Evolutionary conservation across 495 filamentous ascomycete species (phyloP), one percentile per base, ranked within the genome.

Genomic region (Aspergillus hancockii): DNA sequence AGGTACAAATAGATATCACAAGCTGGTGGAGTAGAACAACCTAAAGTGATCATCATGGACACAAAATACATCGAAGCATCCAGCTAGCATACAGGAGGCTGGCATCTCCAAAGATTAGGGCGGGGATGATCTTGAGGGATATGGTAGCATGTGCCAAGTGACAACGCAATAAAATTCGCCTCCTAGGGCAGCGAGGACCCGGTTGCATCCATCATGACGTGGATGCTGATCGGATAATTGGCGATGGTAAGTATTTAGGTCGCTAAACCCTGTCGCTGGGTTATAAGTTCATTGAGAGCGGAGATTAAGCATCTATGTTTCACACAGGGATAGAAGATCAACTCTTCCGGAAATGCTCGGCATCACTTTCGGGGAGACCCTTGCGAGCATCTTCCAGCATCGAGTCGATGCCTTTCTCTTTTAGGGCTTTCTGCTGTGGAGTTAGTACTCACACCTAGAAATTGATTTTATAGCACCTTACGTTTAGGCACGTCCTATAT

Each of bases 321-420:
- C 7, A 10, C 2, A 10, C 8, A 32, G 9, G 31, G 6, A 16
- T 8, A 32, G 16, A 38, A 7, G 9, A 25, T 62, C 57, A 63
- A 55, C 53, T 31, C 32, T 50, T 81, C 62, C 82, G 84, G 71
- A 93, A 79, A 63, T 90, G 82, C 61, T 88, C 80, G 18, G 84
- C 78, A 69, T 96, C 91, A 55, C 87, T 91, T 60, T 96, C 92
- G 58, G 82, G 88, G 66, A 86, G 90, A 63, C 88, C 86, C 67
- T 91, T 89, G 41, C 90, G 80, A 8, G 91, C 92, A 63, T 96
- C 92, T 8, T 90, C 90, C 16, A 97, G 71, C 81, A 96, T 88
- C 54, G 83, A 83, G 69, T 96, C 90, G 67, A 97, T 93, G 59
- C 92, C 92, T 56, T 85, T 83, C 47, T 92, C 85, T 69, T 93